These are phyloP conservation scores for Athelia sp. DNA, from an alignment of 1,284 basidiomycete species.

Conservation along the genomic window DNA sequence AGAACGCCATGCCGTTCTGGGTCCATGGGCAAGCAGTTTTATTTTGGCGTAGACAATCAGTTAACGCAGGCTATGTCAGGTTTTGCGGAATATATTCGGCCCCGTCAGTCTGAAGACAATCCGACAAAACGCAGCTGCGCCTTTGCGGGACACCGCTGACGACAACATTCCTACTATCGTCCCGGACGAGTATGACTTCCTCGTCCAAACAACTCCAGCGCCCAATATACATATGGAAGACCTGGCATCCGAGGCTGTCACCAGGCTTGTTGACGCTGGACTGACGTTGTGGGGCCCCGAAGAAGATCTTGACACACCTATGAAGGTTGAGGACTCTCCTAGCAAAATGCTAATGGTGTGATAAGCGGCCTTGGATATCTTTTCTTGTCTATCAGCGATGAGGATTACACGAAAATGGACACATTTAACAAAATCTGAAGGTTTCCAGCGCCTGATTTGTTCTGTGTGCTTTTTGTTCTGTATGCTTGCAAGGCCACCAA, in stretches of 20 bases:
- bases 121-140: conserved; percentile 29
- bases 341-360: no score
- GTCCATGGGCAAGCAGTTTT: conserved; percentile 42
- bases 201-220: conserved; percentile 29
- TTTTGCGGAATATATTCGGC: conserved; percentile 40
- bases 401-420: no score
- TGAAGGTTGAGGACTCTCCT: no score
- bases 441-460: no score
- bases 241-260: conserved; percentile 35
- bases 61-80: conserved; percentile 22
- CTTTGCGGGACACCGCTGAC: conserved; percentile 12
- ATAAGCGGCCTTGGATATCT: no score
- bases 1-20: conserved; percentile 43
- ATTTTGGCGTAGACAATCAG: neutral
- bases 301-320: conserved; percentile 1
- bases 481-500: no score
- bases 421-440: no score
- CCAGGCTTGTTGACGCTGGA: conserved; percentile 34
- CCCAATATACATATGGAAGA: conserved; percentile 31
- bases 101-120: conserved; percentile 30
- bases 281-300: conserved; percentile 35
- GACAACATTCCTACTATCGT: conserved; percentile 10
- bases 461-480: no score
- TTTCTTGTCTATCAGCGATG: no score
- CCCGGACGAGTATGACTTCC: conserved; percentile 40